Conservation (phyloP, 2,329 filamentous ascomycete species). For the Madurella fahalii region DNA sequence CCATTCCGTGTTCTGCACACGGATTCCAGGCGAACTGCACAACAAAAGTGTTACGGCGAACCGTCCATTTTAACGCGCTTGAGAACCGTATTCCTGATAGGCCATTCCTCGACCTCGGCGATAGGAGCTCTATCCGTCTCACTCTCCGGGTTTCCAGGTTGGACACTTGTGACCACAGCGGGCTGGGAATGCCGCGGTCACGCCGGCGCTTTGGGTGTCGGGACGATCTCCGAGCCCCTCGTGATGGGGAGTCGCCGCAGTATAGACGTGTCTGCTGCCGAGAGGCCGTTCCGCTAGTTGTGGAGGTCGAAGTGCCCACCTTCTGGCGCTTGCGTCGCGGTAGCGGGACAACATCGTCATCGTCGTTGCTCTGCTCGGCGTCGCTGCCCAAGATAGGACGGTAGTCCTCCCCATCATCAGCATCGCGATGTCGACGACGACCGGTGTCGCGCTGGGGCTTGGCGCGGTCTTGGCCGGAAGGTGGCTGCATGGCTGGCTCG, state of each 20-base stretch:
- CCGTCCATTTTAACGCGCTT: slow-evolving; percentile 5
- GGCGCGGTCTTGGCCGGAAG: slow-evolving; percentile 5
- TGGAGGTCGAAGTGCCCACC: not conserved
- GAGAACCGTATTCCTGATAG: slow-evolving; percentile 2
- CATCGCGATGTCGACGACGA: slow-evolving; percentile 12
- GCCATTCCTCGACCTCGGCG: slow-evolving; percentile 4
- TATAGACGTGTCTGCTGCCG: slow-evolving; percentile 1
- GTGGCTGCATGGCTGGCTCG: slow-evolving; percentile 7
- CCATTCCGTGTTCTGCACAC: not conserved
- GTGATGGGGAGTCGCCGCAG: slow-evolving; percentile 1
- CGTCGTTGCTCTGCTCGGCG: slow-evolving; percentile 10
- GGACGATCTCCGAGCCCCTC: slow-evolving; percentile 6
- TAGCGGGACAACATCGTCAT: slow-evolving; percentile 5
- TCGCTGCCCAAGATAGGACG: slow-evolving; percentile 3
- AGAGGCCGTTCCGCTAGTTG: slow-evolving; percentile 6
- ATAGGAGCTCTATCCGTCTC: slow-evolving; percentile 6
- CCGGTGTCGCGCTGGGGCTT: slow-evolving; percentile 9
- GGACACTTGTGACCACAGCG: not conserved
- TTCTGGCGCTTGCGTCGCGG: slow-evolving; percentile 4
- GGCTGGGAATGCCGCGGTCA: not conserved
- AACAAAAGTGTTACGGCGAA: slow-evolving; percentile 1
- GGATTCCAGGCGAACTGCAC: not conserved
- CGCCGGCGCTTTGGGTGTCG: slow-evolving; percentile 5
- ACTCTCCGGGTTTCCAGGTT: slow-evolving; percentile 3
- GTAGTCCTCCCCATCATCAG: slow-evolving; percentile 11